Evolutionary conservation across 140 eudicot genomes (phyloP).

Genomic region (Oenanthe javanica): DNA sequence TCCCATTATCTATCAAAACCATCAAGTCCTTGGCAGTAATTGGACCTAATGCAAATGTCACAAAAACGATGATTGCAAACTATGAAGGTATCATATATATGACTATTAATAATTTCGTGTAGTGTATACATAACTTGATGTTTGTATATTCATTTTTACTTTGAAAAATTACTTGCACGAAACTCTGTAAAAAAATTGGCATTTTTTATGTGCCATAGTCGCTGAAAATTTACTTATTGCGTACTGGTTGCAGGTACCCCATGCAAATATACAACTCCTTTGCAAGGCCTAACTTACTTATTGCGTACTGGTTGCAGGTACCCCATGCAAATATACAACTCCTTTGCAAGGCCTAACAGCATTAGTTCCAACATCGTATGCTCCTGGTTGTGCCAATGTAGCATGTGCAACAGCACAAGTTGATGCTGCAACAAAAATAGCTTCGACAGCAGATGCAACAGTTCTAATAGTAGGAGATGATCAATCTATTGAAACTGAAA

Average conservation of each 20-base stretch:
- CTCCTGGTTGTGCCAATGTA: conserved; percentile 61
- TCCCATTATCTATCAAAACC: conserved; percentile 26
- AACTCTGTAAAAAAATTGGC: not conserved
- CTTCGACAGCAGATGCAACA: conserved; percentile 72
- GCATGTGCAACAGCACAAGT: conserved; percentile 50
- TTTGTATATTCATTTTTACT: too few species aligned
- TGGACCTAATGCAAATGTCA: conserved; percentile 44
- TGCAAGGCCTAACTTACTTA: conserved; percentile 52
- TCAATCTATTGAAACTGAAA: conserved; percentile 68
- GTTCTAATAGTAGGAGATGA: conserved; percentile 73
- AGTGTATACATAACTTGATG: not conserved
- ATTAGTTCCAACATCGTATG: conserved; percentile 38
- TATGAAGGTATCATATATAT: conserved; percentile 26
- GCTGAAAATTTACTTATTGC: not conserved
- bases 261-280: conserved; percentile 67
- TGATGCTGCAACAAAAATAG: conserved; percentile 50
- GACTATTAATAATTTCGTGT: not conserved
- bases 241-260: conserved; percentile 47
- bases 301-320: conserved; percentile 31
- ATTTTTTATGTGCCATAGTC: not conserved
- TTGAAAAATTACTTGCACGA: not conserved
- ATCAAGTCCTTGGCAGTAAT: conserved; percentile 32
- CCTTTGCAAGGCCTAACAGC: conserved; percentile 77
- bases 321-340: conserved; percentile 67
- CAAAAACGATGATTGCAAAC: conserved; percentile 40